Evolutionary conservation across 2,329 filamentous ascomycete species (phyloP), one percentile per base, ranked within the genome.

Genomic region (Peltaster fructicola): DNA sequence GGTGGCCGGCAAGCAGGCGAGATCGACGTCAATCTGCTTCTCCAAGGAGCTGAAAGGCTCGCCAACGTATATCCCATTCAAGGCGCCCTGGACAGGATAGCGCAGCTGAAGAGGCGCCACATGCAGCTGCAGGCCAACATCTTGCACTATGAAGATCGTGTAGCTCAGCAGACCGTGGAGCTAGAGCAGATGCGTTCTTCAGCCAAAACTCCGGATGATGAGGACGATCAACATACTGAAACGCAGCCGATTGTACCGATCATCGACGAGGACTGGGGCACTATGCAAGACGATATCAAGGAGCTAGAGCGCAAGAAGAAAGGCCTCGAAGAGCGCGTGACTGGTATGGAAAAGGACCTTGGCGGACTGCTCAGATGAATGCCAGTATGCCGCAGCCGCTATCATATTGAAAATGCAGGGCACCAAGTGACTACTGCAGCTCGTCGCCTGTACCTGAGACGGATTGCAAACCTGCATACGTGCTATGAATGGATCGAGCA

Each of bases 31-130:
- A 79, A 91, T 41, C 63, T 91, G 2, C 55, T 98, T 15, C 61
- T 98, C 12, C 63, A 68, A 26, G 84, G 85, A 1, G 85, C 84
- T 1, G 82, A 93, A 58, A 92, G 82, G 58, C 64, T 95, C 15
- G 84, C 82, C 39, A 66, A 66, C 21, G 84, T 93, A 14, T 95
- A 93, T 45, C 75, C 80, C 16, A 64, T 91, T 14, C 66, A 76
- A 0, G 84, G 82, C 4, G 80, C 79, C 4, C 51, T 65, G 9
- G 80, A 91, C 42, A 67, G 73, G 33, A 90, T 95, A 36, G 59
- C 69, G 1, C 60, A 62, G 19, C 61, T 92, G 43, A 64, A 82
- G 31, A 64, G 66, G 26, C 72, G 79, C 40, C 68, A 85, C 48
- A 61, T 67, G 18, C 64, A 79, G 40, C 65, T 88, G 30, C 62